These are phyloP conservation scores for Tolypocladium cylindrosporum DNA, from an alignment of 2,329 filamentous ascomycete genomes.

Conservation along the genomic window DNA sequence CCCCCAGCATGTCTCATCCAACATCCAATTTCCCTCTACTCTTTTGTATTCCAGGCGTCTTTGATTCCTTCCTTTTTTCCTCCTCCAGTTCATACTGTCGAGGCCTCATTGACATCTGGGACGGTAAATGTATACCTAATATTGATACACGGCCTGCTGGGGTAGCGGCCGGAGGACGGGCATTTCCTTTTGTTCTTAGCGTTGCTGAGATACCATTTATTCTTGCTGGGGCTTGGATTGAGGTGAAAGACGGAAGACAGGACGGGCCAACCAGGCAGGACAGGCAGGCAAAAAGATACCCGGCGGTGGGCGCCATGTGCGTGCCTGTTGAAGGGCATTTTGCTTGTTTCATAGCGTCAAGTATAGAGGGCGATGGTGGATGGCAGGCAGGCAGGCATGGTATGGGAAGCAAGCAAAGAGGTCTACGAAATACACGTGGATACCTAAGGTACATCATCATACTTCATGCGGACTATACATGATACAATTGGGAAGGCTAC, in stretches of 20 bases:
- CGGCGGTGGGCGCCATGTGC: not conserved
- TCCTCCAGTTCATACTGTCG: not conserved
- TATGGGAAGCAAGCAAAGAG: not conserved
- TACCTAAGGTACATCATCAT: not conserved
- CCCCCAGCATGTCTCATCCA: too few species aligned
- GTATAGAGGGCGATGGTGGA: not conserved
- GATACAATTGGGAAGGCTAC: not conserved
- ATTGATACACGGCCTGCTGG: not conserved
- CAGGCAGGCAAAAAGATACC: not conserved
- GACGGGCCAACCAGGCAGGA: not conserved
- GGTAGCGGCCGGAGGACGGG: not conserved
- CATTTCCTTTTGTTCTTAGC: not conserved
- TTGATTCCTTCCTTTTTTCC: not conserved
- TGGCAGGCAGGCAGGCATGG: not conserved
- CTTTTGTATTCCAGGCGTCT: not conserved
- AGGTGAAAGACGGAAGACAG: not conserved
- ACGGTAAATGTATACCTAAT: not conserved
- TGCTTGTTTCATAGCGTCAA: not conserved
- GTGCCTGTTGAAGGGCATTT: not conserved
- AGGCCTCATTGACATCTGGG: not conserved
- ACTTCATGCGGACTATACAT: not conserved
- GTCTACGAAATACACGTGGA: not conserved
- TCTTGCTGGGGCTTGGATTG: not conserved
- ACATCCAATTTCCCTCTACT: not conserved
- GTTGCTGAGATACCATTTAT: slow-evolving; percentile 1